Evolutionary conservation across 169 alveolate species (phyloP).

Genomic region (Ichthyophthirius multifiliis): DNA sequence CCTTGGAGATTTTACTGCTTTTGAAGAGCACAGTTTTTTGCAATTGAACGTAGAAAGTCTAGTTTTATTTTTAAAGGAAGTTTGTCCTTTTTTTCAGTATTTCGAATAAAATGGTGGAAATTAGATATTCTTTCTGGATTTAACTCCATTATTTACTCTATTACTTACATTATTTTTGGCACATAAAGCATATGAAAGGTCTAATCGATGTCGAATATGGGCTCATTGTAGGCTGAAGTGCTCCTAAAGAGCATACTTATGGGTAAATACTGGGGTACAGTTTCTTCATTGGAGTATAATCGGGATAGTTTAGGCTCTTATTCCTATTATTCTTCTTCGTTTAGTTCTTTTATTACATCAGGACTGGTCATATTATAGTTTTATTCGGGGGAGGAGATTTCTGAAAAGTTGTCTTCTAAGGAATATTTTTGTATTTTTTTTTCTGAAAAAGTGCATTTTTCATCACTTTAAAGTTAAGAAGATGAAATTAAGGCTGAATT

Average conservation of each 20-base stretch:
- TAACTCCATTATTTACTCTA: background rate
- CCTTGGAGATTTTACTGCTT: background rate
- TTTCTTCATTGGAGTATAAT: background rate
- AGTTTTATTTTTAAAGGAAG: background rate
- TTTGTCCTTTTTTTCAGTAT: slow-evolving; percentile 7
- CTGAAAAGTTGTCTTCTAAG: no score
- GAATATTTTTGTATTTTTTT: no score
- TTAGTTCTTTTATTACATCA: background rate
- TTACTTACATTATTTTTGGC: background rate
- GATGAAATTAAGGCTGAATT: no score
- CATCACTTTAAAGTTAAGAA: no score
- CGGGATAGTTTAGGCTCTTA: background rate
- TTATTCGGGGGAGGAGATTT: no score
- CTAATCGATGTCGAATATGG: background rate
- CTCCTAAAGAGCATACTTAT: background rate
- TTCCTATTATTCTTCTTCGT: background rate
- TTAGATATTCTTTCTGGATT: background rate
- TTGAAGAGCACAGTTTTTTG: background rate
- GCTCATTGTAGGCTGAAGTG: background rate
- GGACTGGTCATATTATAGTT: background rate
- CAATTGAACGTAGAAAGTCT: background rate
- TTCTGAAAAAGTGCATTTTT: no score
- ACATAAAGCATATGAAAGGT: background rate
- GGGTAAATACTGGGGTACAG: background rate
- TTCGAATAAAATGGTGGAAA: slow-evolving; percentile 4